Base-by-base conservation (phyloP, 225 moss, liverwort and hornwort species). In the Sphagnum tenellum region DNA sequence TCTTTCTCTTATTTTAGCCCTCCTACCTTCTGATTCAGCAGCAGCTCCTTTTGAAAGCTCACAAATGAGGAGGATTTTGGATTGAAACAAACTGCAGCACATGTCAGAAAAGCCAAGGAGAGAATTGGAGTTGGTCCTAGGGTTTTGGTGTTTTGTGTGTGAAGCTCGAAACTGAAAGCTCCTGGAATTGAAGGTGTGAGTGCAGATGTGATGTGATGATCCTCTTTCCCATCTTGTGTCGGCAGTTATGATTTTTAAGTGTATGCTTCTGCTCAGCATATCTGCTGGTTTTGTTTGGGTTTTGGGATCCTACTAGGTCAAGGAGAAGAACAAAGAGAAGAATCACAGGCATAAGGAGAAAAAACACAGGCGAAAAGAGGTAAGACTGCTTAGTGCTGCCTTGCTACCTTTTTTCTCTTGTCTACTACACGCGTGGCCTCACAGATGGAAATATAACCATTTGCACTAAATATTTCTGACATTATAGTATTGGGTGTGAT, bases 301-400 rank as follows among this genome's bases (percentile, higher is more conserved):
- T 29, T 29, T 29, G 29, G 29, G 29, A 29, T 29, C 29, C 45
- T 68, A 79, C 44, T 78, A 90, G 88, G 79, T 84, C 3, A 87
- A 82, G 81, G 83, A 88, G 55, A 87, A 74, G 69, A 87, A 80
- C 57, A 82, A 86, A 55, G 92, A 88, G 75, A 77, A 75, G 49
- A 71, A 70, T 46, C 83, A 75, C 49, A 83, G 86, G 75, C 85
- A 70, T 61, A 92, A 89, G 60, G 86, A 85, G 65, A 89, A 77
- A 70, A 77, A 77, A 65, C 88, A 82, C 72, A 81, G 74, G 71
- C 84, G 81, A 66, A 92, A 92, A 76, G 90, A 90, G 96, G 90
- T 91, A 88, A 73, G 76, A 69, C 74, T 84, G 73, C 75, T 68
- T 81, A 73, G 70, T 49, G 75, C 29, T 29, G 29, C 29, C 29